Evolutionary conservation across 306 rosid genomes (phyloP).

Genomic region (Lathyrus sativus): DNA sequence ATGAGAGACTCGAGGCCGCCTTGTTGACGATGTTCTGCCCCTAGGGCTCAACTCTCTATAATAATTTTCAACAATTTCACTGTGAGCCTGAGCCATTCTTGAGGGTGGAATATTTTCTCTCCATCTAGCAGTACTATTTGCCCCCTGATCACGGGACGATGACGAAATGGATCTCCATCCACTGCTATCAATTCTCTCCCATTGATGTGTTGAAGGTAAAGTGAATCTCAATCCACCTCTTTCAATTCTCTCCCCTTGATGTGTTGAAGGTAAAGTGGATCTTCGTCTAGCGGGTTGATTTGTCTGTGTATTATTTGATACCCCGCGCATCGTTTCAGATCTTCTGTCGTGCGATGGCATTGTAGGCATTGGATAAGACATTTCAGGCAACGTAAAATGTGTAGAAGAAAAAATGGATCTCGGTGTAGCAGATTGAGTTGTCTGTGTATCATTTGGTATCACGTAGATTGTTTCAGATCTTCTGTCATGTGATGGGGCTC

Average conservation of each 20-base stretch:
- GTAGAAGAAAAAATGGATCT: no score
- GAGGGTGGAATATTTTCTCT: constrained; percentile 39
- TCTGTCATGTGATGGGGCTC: neutral
- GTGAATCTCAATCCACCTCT: constrained; percentile 31
- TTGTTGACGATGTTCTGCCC: constrained; percentile 36
- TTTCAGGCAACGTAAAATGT: no score
- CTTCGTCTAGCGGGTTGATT: constrained; percentile 52
- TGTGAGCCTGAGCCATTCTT: constrained; percentile 39
- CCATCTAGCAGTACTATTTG: constrained; percentile 43
- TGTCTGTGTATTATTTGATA: constrained; percentile 36
- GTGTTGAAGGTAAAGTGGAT: constrained; percentile 43
- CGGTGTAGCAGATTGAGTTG: neutral
- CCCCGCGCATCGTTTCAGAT: constrained; percentile 43
- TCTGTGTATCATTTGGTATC: neutral
- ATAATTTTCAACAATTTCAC: constrained; percentile 1
- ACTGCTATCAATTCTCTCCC: constrained; percentile 35
- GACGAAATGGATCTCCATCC: constrained; percentile 37
- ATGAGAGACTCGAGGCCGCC: constrained; percentile 30
- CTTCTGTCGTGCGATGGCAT: constrained; percentile 48
- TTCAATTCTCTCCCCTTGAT: constrained; percentile 31
- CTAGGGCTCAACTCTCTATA: constrained; percentile 34
- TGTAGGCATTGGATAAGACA: constrained; percentile 42
- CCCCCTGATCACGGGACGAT: constrained; percentile 29
- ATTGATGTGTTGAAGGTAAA: constrained; percentile 41
- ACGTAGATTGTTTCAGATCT: neutral